Percentiles rank a stretch among this genome's conserved stretches.
Evolutionary conservation across 306 rosid species (phyloP).

Genomic region (Carpinus fangiana): DNA sequence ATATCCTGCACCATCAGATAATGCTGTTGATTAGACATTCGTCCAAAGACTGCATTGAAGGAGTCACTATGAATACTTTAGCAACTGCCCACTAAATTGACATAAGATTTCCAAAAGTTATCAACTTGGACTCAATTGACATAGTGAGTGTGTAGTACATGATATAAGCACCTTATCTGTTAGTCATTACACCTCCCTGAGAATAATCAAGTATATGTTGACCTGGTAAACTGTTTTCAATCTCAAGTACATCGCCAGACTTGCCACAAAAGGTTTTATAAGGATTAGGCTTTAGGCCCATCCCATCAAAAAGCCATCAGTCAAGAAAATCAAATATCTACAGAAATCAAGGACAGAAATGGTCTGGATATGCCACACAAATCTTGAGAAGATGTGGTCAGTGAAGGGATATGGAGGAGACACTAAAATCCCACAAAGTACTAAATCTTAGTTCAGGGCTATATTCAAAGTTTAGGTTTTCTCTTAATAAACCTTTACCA

Average conservation of each 20-base stretch:
- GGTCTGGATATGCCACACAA: background rate
- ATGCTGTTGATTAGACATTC: background rate
- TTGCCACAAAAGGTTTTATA: background rate
- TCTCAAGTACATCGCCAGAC: background rate
- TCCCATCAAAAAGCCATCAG: background rate
- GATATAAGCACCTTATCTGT: background rate
- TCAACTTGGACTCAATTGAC: background rate
- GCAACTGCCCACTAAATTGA: background rate
- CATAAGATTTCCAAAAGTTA: background rate
- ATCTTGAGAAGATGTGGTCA: background rate
- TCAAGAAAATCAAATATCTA: background rate
- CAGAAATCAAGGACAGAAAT: background rate
- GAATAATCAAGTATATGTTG: background rate
- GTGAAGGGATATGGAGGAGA: background rate
- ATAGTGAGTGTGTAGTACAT: background rate
- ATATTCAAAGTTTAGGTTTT: background rate
- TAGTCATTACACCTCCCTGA: background rate
- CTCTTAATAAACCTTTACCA: background rate
- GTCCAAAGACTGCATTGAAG: background rate
- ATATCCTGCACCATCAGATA: conserved; percentile 57
- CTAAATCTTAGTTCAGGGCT: background rate
- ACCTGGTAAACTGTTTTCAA: background rate
- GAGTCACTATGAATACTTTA: background rate
- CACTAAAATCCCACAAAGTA: background rate
- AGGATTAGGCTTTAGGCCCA: background rate